phyloP scores from a whole-genome alignment of 1,139 yeast species.

The Scheffersomyces cryptocercus region DNA sequence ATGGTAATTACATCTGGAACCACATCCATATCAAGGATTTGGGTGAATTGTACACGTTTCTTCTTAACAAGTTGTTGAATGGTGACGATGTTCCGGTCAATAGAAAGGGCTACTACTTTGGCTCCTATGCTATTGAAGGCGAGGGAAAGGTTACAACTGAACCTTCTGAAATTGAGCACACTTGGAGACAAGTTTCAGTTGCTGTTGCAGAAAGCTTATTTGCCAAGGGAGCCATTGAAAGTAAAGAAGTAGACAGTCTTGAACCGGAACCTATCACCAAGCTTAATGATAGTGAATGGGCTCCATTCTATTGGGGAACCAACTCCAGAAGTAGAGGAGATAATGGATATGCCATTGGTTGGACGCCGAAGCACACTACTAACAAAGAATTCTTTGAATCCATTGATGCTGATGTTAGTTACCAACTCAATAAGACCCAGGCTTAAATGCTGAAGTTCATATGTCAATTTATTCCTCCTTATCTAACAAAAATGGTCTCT shows the following conservation, averaged over 20 bases:
- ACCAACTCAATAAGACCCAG: constrained; percentile 3
- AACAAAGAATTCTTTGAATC: constrained; percentile 15
- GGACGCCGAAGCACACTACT: constrained; percentile 19
- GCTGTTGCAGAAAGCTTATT: constrained; percentile 21
- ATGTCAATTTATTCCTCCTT: too few species aligned
- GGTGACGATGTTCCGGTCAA: constrained; percentile 29
- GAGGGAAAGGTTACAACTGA: constrained; percentile 16
- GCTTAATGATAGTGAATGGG: constrained; percentile 16
- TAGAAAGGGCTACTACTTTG: constrained; percentile 38
- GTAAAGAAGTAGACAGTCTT: constrained; percentile 19
- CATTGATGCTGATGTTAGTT: constrained; percentile 16
- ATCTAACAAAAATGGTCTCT: too few species aligned
- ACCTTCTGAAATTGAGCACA: constrained; percentile 25
- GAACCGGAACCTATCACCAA: constrained; percentile 15
- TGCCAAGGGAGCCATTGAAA: constrained; percentile 13
- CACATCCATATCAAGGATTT: constrained; percentile 39
- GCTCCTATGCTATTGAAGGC: constrained; percentile 18
- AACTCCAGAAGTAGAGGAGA: constrained; percentile 32
- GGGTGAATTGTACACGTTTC: constrained; percentile 30
- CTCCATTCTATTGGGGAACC: constrained; percentile 31
- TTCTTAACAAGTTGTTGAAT: constrained; percentile 21
- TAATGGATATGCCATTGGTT: constrained; percentile 24
- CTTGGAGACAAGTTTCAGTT: constrained; percentile 32
- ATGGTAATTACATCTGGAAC: constrained; percentile 37
- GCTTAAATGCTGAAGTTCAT: too few species aligned